Base-by-base conservation (phyloP, 163 green algal species). In the Chlorella variabilis region DNA sequence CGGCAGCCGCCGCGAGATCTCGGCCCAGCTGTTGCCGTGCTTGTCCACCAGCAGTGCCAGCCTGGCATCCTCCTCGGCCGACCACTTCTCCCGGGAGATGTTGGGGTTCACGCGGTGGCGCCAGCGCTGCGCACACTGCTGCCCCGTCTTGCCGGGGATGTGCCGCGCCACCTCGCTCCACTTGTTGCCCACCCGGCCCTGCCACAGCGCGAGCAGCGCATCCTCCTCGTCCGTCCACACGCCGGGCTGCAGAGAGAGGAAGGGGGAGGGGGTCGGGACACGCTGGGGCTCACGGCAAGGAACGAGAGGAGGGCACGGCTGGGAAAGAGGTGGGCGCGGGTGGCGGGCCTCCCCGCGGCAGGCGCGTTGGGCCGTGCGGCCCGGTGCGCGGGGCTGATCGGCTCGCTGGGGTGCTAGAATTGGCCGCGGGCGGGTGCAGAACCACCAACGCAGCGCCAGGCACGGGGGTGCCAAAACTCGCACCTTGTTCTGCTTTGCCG, bases 121-220 rank as follows among this genome's bases (percentile, higher is more conserved):
- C 95, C 95, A 98, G 27, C 95, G 90, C 83, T 98, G 95, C 4
- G 95, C 95, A 79, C 93, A 97, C 73, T 96, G 92, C 85, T 98
- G 95, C 0, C 95, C 95, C 23, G 90, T 97, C 8, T 95, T 89
- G 31, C 90, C 91, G 13, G 90, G 86, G 31, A 98, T 95, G 76
- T 95, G 86, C 76, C 92, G 88, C 2, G 93, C 91, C 3, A 98
- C 76, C 34, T 82, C 63, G 45, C 48, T 75, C 76, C 62, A 82
- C 75, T 61, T 71, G 59, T 81, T 81, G 75, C 76, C 63, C 34
- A 67, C 63, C 33, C 54, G 62, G 68, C 86, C 75, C 83, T 93
- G 91, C 87, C 90, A 94, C 34, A 92, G 71, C 8, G 90, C 88
- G 25, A 96, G 86, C 33, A 93, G 77, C 23, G 85, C 65, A 59